Conservation (phyloP, 495 filamentous ascomycete species). For the Collariella sp. region DNA sequence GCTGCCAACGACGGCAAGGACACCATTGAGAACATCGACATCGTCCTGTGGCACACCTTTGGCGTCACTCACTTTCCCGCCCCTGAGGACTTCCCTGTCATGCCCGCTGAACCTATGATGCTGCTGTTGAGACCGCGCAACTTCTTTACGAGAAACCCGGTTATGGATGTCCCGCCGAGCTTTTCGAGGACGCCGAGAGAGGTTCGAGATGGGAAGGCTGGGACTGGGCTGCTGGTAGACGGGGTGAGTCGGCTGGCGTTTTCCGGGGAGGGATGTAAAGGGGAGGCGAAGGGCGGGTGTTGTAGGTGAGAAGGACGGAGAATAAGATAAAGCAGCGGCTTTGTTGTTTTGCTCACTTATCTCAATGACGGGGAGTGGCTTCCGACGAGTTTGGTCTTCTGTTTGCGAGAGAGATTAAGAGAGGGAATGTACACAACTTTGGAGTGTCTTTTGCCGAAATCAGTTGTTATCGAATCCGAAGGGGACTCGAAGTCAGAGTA, state of each 20-base stretch:
- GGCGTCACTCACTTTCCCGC: slow-evolving; percentile 87
- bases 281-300: slow-evolving; percentile 15
- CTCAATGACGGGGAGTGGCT: no score
- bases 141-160: slow-evolving; percentile 83
- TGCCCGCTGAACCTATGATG: slow-evolving; percentile 80
- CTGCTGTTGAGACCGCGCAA: slow-evolving; percentile 74
- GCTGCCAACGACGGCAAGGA: slow-evolving; percentile 49
- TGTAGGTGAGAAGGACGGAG: slow-evolving; percentile 15
- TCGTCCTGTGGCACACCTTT: slow-evolving; percentile 96
- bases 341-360: slow-evolving; percentile 5
- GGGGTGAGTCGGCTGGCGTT: slow-evolving; percentile 41
- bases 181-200: slow-evolving; percentile 67
- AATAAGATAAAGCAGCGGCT: background rate
- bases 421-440: no score
- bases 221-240: slow-evolving; percentile 38
- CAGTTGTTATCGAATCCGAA: no score
- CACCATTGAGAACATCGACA: slow-evolving; percentile 73
- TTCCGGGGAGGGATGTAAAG: background rate
- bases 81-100: slow-evolving; percentile 90
- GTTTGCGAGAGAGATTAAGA: no score
- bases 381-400: no score
- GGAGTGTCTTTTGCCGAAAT: no score
- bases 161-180: slow-evolving; percentile 77
- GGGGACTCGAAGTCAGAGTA: no score
- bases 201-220: slow-evolving; percentile 44